phyloP scores from a whole-genome alignment of 495 filamentous ascomycete genomes.

The Neurospora tetraspora region DNA sequence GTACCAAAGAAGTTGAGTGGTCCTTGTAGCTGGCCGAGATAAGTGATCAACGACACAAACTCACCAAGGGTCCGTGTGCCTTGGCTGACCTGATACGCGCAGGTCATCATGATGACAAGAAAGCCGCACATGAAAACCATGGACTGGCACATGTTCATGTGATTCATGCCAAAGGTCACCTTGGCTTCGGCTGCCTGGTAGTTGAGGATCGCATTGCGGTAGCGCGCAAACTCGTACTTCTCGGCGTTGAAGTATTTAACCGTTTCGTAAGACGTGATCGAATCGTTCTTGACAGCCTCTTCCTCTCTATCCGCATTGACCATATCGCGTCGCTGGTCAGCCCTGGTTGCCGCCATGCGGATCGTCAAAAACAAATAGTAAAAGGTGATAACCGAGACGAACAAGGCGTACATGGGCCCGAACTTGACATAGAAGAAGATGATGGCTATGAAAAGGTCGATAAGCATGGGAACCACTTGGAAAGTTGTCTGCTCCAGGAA shows the following conservation, averaged over 20 bases:
- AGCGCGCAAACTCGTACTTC: slow-evolving; percentile 81
- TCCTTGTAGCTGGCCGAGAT: slow-evolving; percentile 85
- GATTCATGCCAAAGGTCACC: slow-evolving; percentile 74
- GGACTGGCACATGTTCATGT: slow-evolving; percentile 92
- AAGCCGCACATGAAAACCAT: slow-evolving; percentile 88
- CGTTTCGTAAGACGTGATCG: slow-evolving; percentile 94
- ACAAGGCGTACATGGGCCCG: slow-evolving; percentile 86
- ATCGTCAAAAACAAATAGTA: slow-evolving; percentile 93
- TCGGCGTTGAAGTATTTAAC: slow-evolving; percentile 99
- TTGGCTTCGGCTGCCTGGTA: slow-evolving; percentile 84
- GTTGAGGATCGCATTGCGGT: slow-evolving; percentile 64
- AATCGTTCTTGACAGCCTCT: slow-evolving; percentile 97
- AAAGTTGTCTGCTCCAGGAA: slow-evolving; percentile 96
- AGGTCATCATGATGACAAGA: slow-evolving; percentile 55
- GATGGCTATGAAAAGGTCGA: slow-evolving; percentile 82
- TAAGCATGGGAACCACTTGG: slow-evolving; percentile 85
- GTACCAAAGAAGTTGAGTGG: slow-evolving; percentile 97
- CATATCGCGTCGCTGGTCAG: slow-evolving; percentile 84
- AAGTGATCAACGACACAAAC: slow-evolving; percentile 74
- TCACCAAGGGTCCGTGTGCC: slow-evolving; percentile 61
- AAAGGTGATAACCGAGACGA: slow-evolving; percentile 86
- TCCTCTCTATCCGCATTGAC: slow-evolving; percentile 88
- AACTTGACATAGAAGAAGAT: slow-evolving; percentile 72
- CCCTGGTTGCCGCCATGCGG: slow-evolving; percentile 87
- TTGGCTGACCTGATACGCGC: slow-evolving; percentile 77